phyloP scores from a whole-genome alignment of 768 basidiomycete species.

The Amanita thiersii region DNA sequence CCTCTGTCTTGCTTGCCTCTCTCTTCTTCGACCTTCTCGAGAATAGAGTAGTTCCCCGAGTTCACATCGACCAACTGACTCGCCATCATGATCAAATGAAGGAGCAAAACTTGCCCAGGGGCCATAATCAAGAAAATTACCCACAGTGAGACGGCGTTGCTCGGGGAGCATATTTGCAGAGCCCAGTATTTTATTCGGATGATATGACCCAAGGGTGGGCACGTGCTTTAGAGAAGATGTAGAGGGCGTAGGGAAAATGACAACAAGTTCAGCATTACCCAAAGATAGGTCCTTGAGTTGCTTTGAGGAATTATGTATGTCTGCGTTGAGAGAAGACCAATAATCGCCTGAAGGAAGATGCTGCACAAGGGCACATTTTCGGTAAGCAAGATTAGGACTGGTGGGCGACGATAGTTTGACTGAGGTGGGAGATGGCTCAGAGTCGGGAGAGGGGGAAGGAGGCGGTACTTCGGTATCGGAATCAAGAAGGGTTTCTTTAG shows the following conservation, averaged over 20 bases:
- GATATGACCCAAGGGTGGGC: constrained; percentile 54
- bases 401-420: constrained; percentile 8
- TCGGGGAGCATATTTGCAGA: constrained; percentile 34
- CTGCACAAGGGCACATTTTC: constrained; percentile 68
- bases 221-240: constrained; percentile 24
- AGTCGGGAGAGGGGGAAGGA: constrained; percentile 11
- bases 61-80: constrained; percentile 53
- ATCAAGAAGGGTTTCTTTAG: constrained; percentile 35
- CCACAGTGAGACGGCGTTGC: constrained; percentile 51
- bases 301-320: constrained; percentile 27
- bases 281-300: constrained; percentile 45
- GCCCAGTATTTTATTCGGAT: constrained; percentile 27
- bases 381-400: constrained; percentile 18
- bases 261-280: constrained; percentile 69
- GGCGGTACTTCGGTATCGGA: constrained; percentile 9
- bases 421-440: constrained; percentile 10
- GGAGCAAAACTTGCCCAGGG: constrained; percentile 72
- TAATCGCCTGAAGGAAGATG: constrained; percentile 69
- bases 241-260: constrained; percentile 60
- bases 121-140: constrained; percentile 75
- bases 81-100: constrained; percentile 69
- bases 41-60: constrained; percentile 54
- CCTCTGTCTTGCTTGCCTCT: constrained; percentile 18
- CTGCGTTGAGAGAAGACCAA: constrained; percentile 66
- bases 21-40: constrained; percentile 34